Evolutionary conservation across 2,329 filamentous ascomycete species (phyloP).

Genomic region (Escovopsis sp.): DNA sequence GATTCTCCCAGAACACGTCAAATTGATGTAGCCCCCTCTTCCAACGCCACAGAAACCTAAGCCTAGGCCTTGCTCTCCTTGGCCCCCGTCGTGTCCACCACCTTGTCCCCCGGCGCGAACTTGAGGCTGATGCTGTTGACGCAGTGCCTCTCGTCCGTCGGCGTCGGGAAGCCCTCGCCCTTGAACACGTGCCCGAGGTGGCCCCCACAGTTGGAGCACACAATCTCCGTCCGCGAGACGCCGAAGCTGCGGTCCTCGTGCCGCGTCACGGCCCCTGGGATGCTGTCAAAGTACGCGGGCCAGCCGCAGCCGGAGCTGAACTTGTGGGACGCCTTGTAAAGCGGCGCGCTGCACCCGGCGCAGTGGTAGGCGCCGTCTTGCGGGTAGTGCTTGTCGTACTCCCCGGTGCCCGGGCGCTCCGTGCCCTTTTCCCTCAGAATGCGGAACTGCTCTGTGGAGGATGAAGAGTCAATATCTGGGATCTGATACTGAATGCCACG

Average conservation of each 20-base stretch:
- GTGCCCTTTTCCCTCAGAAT: constrained; percentile 87
- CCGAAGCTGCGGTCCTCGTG: constrained; percentile 65
- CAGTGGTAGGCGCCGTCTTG: constrained; percentile 69
- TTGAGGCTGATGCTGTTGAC: constrained; percentile 88
- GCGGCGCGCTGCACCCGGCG: constrained; percentile 69
- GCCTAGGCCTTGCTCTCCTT: constrained; percentile 24
- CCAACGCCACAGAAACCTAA: background rate
- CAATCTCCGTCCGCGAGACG: constrained; percentile 82
- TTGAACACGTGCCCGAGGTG: constrained; percentile 93
- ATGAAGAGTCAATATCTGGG: constrained; percentile 3
- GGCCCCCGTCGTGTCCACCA: constrained; percentile 10
- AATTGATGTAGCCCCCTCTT: background rate
- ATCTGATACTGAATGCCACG: no score
- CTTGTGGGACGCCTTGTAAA: constrained; percentile 89
- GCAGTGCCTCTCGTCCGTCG: constrained; percentile 92
- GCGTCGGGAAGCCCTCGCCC: constrained; percentile 69
- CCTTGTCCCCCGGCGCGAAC: constrained; percentile 54
- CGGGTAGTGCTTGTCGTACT: constrained; percentile 78
- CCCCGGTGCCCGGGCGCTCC: constrained; percentile 63
- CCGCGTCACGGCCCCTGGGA: constrained; percentile 77
- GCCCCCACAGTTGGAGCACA: constrained; percentile 87
- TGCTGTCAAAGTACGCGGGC: constrained; percentile 94
- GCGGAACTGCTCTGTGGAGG: constrained; percentile 73
- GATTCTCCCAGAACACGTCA: background rate
- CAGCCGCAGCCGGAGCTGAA: constrained; percentile 95